Conservation (phyloP, 257 asterid species). For the Oldenlandia corymbosa region DNA sequence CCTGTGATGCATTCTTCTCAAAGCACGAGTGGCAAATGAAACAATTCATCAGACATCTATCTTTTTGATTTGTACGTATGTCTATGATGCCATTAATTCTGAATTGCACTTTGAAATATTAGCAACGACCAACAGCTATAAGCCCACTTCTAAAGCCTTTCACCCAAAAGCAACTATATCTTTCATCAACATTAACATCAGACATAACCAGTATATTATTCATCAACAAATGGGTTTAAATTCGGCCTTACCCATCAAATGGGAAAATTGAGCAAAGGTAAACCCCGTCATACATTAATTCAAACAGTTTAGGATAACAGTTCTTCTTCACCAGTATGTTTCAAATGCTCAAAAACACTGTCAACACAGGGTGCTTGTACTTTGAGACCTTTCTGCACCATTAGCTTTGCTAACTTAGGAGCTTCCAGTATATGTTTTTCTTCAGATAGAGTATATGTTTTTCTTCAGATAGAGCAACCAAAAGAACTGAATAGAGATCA, state of each 20-base stretch:
- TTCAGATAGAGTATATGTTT: constrained; percentile 30
- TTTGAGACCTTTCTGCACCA: constrained; percentile 36
- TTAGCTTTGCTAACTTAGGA: constrained; percentile 31
- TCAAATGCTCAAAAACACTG: constrained; percentile 27
- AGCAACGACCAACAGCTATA: not conserved
- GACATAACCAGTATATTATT: no score
- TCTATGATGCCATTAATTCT: not conserved
- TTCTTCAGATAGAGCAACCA: constrained; percentile 48
- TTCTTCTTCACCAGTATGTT: constrained; percentile 34
- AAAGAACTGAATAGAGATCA: constrained; percentile 43
- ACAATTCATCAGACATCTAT: not conserved
- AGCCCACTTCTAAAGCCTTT: not conserved
- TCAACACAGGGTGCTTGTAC: constrained; percentile 32
- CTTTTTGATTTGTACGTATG: not conserved
- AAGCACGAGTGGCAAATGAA: not conserved
- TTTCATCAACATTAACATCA: no score
- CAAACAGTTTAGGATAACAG: constrained; percentile 32
- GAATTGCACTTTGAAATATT: not conserved
- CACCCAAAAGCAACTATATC: no score
- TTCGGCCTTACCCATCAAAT: no score
- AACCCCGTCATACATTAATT: constrained; percentile 14
- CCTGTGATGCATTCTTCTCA: no score
- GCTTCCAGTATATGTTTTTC: no score
- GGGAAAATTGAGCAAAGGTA: not conserved
- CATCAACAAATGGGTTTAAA: no score